Evolutionary conservation across 176 grass and related monocot species (phyloP).

Genomic region (Avena insularis): DNA sequence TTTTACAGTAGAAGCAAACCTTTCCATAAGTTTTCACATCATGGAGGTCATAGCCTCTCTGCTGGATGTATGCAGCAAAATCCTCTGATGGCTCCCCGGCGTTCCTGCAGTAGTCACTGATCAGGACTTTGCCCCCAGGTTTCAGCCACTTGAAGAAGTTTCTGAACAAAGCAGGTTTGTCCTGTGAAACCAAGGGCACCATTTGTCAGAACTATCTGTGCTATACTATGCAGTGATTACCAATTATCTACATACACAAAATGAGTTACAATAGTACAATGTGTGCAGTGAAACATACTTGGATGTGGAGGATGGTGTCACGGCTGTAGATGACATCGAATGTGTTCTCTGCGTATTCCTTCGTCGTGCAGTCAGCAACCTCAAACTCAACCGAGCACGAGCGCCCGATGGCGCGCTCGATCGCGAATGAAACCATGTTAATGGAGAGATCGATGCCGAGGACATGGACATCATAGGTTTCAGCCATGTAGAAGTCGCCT

Average conservation of each 20-base stretch:
- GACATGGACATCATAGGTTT: slow-evolving; percentile 86
- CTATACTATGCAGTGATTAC: background rate
- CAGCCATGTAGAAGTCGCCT: slow-evolving; percentile 97
- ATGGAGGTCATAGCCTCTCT: slow-evolving; percentile 93
- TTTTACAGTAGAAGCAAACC: slow-evolving; percentile 53
- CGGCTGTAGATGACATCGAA: slow-evolving; percentile 97
- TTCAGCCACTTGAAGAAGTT: slow-evolving; percentile 96
- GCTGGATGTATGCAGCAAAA: slow-evolving; percentile 80
- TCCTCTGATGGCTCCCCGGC: slow-evolving; percentile 73
- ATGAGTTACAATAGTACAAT: background rate
- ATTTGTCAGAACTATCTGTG: slow-evolving; percentile 30
- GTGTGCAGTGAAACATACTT: slow-evolving; percentile 45
- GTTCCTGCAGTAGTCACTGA: slow-evolving; percentile 93
- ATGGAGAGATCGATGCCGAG: slow-evolving; percentile 97
- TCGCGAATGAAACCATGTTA: slow-evolving; percentile 97
- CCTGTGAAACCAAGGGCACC: slow-evolving; percentile 50
- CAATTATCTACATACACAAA: background rate
- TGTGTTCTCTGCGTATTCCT: slow-evolving; percentile 68
- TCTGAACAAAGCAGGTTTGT: slow-evolving; percentile 84
- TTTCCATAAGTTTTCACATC: slow-evolving; percentile 89
- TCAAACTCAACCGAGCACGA: slow-evolving; percentile 95
- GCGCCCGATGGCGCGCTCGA: slow-evolving; percentile 88
- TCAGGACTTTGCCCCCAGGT: slow-evolving; percentile 89
- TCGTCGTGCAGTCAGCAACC: slow-evolving; percentile 94
- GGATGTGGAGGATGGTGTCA: slow-evolving; percentile 98